phyloP scores from a whole-genome alignment of 2,329 filamentous ascomycete genomes.

The Nothopassalora personata region DNA sequence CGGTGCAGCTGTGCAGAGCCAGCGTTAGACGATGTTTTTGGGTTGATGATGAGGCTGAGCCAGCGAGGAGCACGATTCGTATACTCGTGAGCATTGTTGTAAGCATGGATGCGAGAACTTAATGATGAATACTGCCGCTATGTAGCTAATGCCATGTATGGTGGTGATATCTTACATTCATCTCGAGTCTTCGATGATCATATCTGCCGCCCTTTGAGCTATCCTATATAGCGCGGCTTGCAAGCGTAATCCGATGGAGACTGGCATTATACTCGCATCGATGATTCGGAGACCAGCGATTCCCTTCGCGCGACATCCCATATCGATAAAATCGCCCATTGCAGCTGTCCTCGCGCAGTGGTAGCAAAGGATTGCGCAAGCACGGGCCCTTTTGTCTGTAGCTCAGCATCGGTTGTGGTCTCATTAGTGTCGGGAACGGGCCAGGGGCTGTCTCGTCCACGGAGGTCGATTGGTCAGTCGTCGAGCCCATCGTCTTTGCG shows the following conservation, averaged over 20 bases:
- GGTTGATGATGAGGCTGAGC: too few relatives aligned
- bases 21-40: too few relatives aligned
- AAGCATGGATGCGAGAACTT: too few relatives aligned
- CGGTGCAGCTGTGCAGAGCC: too few relatives aligned
- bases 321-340: constrained; percentile 30
- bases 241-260: constrained; percentile 47
- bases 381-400: constrained; percentile 4
- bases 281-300: constrained; percentile 49
- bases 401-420: constrained; percentile 9
- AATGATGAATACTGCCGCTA: too few relatives aligned
- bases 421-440: background rate
- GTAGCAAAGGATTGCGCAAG: background rate
- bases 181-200: constrained; percentile 2
- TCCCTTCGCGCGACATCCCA: constrained; percentile 48
- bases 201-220: constrained; percentile 44
- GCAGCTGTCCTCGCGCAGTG: constrained; percentile 17
- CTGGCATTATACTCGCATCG: constrained; percentile 50
- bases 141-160: too few relatives aligned
- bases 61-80: too few relatives aligned
- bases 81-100: too few relatives aligned
- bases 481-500: background rate
- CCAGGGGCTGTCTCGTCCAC: background rate
- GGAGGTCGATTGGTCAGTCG: background rate
- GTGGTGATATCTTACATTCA: background rate
- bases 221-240: constrained; percentile 55